phyloP scores from a whole-genome alignment of 108 stramenopile species.

The Fragilariopsis cylindrus region DNA sequence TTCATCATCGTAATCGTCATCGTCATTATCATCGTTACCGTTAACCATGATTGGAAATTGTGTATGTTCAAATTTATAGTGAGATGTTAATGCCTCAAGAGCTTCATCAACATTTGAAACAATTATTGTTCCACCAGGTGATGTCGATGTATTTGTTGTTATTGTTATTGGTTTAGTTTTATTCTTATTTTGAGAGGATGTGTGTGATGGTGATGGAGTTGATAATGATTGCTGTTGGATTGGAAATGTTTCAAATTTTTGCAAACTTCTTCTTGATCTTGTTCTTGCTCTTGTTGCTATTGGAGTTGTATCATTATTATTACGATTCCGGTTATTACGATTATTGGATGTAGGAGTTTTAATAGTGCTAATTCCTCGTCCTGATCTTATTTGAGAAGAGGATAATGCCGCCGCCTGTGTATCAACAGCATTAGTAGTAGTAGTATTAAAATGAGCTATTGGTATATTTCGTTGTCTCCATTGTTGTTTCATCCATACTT shows the following conservation, averaged over 20 bases:
- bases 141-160: slow-evolving; percentile 1
- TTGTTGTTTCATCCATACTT: slow-evolving; percentile 11
- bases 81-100: neutral
- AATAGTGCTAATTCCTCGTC: neutral
- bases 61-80: neutral
- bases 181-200: no score
- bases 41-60: neutral
- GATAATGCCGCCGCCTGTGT: neutral
- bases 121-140: neutral
- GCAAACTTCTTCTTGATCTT: neutral
- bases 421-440: no score
- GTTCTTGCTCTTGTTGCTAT: neutral
- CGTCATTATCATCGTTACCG: neutral
- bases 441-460: neutral
- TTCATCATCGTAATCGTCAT: neutral
- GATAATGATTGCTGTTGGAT: neutral
- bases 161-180: neutral
- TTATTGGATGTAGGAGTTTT: neutral
- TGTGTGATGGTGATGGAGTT: no score
- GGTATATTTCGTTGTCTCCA: slow-evolving; percentile 10
- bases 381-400: neutral
- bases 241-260: neutral
- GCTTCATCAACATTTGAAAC: slow-evolving; percentile 7
- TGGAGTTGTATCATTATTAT: neutral
- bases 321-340: neutral